Conservation (phyloP, 2,329 filamentous ascomycete genomes). For the Ophiostoma populinum region DNA sequence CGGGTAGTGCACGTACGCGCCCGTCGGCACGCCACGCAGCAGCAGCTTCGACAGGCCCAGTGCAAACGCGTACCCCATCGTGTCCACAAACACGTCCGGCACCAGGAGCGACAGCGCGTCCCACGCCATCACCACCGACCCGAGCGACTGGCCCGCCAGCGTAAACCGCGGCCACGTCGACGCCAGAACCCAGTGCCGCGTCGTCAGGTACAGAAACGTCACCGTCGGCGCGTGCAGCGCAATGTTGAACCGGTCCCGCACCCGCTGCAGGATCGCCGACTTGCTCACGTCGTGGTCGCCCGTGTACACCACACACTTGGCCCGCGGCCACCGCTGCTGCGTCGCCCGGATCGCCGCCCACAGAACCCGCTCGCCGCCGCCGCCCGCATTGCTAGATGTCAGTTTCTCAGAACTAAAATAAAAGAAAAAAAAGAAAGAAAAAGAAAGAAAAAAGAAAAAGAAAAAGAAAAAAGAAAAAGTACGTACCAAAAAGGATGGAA, state of each 20-base stretch:
- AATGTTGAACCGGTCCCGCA: conserved; percentile 84
- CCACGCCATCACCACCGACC: conserved; percentile 72
- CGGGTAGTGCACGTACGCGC: conserved; percentile 92
- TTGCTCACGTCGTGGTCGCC: conserved; percentile 85
- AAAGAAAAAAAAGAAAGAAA: conserved; percentile 33
- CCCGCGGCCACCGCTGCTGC: conserved; percentile 73
- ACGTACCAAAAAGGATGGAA: conserved; percentile 91
- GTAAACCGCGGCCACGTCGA: conserved; percentile 87
- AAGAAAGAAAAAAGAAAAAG: conserved; percentile 88
- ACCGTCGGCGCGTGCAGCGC: conserved; percentile 67
- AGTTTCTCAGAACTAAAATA: conserved; percentile 6
- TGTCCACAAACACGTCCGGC: conserved; percentile 89
- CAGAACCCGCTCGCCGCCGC: conserved; percentile 85
- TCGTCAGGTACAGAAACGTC: conserved; percentile 79
- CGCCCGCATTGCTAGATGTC: conserved; percentile 64
- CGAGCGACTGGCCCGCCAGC: conserved; percentile 80
- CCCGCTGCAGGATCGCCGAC: conserved; percentile 56
- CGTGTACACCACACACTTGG: conserved; percentile 85
- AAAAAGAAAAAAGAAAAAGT: too few species aligned
- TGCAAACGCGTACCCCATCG: conserved; percentile 93
- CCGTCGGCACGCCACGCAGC: conserved; percentile 67
- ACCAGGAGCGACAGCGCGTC: conserved; percentile 86
- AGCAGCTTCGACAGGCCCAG: conserved; percentile 68
- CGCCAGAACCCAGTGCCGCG: conserved; percentile 68
- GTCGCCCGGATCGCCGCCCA: conserved; percentile 92